Evolutionary conservation across 208 protist genomes (phyloP).

Genomic region (Herpetomonas tarakana): DNA sequence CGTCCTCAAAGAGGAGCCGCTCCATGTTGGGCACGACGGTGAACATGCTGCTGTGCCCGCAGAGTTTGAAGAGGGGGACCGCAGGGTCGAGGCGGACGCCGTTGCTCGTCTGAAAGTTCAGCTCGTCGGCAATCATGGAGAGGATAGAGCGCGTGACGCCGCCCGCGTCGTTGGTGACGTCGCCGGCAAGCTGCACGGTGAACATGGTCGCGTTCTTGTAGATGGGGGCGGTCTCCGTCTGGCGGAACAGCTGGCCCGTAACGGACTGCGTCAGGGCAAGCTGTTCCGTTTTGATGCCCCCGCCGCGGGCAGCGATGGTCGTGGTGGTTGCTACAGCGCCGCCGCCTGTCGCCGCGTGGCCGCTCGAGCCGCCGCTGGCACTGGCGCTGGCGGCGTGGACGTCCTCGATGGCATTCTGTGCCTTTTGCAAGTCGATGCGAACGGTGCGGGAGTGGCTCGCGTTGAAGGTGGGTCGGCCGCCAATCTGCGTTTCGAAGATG

Average conservation of each 20-base stretch:
- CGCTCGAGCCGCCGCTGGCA: neutral
- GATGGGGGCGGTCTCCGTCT: constrained; percentile 56
- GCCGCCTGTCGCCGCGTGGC: constrained; percentile 5
- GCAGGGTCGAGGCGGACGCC: constrained; percentile 58
- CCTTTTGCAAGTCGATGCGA: constrained; percentile 48
- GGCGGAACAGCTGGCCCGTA: constrained; percentile 67
- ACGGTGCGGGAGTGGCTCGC: constrained; percentile 30
- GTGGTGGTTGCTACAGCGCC: constrained; percentile 6
- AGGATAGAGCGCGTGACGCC: constrained; percentile 84
- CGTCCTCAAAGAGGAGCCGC: constrained; percentile 37
- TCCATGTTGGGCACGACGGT: constrained; percentile 83
- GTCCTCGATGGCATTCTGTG: constrained; percentile 21
- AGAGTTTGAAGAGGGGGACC: constrained; percentile 79
- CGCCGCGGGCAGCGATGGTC: constrained; percentile 14
- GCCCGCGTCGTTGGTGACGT: constrained; percentile 68
- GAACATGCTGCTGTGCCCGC: constrained; percentile 77
- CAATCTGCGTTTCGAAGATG: constrained; percentile 67
- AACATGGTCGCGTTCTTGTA: constrained; percentile 84
- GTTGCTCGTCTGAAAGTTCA: constrained; percentile 55
- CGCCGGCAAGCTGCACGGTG: constrained; percentile 52
- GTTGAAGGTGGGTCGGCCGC: constrained; percentile 40
- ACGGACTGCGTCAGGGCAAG: constrained; percentile 19
- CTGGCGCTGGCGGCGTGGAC: constrained; percentile 7
- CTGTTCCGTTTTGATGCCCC: constrained; percentile 5
- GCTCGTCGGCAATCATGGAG: constrained; percentile 83